Base-by-base conservation (phyloP, 1,284 basidiomycete species). In the Fistulinella cinereoalba region DNA sequence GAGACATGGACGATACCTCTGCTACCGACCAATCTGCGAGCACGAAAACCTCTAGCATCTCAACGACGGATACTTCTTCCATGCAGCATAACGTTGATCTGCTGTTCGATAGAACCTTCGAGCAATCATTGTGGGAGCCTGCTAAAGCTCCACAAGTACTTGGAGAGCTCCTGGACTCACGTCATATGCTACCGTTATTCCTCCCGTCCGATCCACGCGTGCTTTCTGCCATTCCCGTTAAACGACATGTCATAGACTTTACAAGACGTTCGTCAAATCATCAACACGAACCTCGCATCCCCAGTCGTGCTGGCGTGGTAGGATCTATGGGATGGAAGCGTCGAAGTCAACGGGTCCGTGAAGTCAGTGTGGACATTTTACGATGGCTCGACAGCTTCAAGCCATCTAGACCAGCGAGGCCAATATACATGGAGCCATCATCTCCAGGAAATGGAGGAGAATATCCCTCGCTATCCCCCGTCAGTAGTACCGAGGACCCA, bases 141-240 rank as follows among this genome's bases (percentile, higher is more conserved):
- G 74, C 80, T 1, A 77, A 79, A 46, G 79, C 87, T 22, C 88
- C 91, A 1, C 87, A 90, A 60, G 85, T 83, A 18, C 74, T 93
- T 3, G 92, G 92, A 38, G 93, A 97, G 66, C 71, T 95, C 16
- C 71, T 97, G 47, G 93, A 97, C 65, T 92, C 89, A 19, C 78
- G 93, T 49, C 81, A 90, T 65, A 97, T 97, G 92, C 79, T 98
- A 12, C 92, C 92, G 0, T 76, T 97, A 41, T 74, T 85, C 15
- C 79, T 97, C 38, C 94, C 94, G 4, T 81, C 82, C 4, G 82
- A 91, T 56, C 84, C 87, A 24, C 79, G 79, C 22, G 77, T 88
- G 61, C 75, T 97, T 12, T 80, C 86, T 16, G 92, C 91, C 4
- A 68, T 79, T 11, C 81, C 86, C 1, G 73, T 66, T 41, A 79